Evolutionary conservation across 768 basidiomycete genomes (phyloP), one percentile per base, ranked within the genome.

Genomic region (Xanthoconium stramineum): DNA sequence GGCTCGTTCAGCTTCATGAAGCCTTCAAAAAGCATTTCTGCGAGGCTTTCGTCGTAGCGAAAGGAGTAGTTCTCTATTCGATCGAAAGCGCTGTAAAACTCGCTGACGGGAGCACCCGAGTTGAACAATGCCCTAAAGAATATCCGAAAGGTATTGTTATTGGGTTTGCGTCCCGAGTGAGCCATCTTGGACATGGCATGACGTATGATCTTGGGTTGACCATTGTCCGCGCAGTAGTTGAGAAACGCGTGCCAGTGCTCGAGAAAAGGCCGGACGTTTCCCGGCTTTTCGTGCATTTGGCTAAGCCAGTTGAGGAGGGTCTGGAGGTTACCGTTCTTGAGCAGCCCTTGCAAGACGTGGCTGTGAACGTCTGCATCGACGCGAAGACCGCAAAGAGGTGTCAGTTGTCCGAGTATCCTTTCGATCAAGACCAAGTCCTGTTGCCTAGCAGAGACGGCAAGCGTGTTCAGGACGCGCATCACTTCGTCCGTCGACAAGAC

Each of bases 191-290:
- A 73, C 65, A 58, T 78, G 65, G 59, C 65, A 20, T 64, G 64
- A 24, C 65, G 69, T 38, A 72, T 57, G 12, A 67, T 44, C 32
- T 52, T 63, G 44, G 63, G 56, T 50, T 70, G 66, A 14, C 68
- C 72, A 20, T 52, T 56, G 52, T 63, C 61, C 39, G 60, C 65
- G 55, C 76, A 78, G 17, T 66, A 68, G 37, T 79, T 72, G 36
- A 88, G 70, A 58, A 85, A 77, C 11, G 76, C 56, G 58, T 86
- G 80, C 73, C 83, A 83, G 54, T 84, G 83, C 20, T 78, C 72
- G 37, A 78, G 68, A 24, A 78, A 76, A 0, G 84, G 83, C 6
- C 65, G 66, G 43, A 78, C 58, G 36, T 76, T 63, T 3, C 78
- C 79, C 4, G 83, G 75, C 48, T 78, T 78, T 28, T 69, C 69